These are phyloP conservation scores for Hemileia vastatrix DNA, from an alignment of 1,284 basidiomycete species.

Conservation along the genomic window DNA sequence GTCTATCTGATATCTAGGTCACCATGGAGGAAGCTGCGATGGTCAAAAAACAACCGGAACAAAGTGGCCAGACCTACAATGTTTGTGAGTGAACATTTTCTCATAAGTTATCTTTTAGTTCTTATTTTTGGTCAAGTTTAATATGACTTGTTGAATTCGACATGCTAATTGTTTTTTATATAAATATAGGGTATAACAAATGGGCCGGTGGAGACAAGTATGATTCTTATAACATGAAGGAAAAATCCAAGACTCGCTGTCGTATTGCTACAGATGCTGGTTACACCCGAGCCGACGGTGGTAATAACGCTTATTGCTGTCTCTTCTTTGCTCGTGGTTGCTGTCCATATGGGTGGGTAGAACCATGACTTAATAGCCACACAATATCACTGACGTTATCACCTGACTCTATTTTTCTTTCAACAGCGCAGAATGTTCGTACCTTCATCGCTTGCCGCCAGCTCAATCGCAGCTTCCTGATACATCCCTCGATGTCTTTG, in stretches of 20 bases:
- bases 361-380: neutral
- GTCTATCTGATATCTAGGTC: neutral
- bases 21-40: slow-evolving; percentile 82
- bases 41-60: slow-evolving; percentile 72
- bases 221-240: slow-evolving; percentile 89
- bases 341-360: slow-evolving; percentile 72
- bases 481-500: slow-evolving; percentile 90
- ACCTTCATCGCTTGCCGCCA: slow-evolving; percentile 74
- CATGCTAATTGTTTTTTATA: slow-evolving; percentile 30
- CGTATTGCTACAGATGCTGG: slow-evolving; percentile 79
- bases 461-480: slow-evolving; percentile 61
- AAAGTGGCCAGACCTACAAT: slow-evolving; percentile 85
- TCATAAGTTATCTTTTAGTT: slow-evolving; percentile 20
- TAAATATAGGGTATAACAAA: slow-evolving; percentile 99
- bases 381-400: neutral
- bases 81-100: slow-evolving; percentile 50
- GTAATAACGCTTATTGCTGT: slow-evolving; percentile 82
- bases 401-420: neutral
- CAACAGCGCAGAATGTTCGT: slow-evolving; percentile 80
- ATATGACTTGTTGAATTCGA: slow-evolving; percentile 19
- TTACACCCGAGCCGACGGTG: slow-evolving; percentile 83
- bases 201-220: slow-evolving; percentile 93
- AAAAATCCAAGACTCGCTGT: slow-evolving; percentile 81
- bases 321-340: slow-evolving; percentile 92
- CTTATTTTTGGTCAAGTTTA: neutral